Conservation (phyloP, 108 stramenopile genomes). For the Nitzschia putrida region DNA sequence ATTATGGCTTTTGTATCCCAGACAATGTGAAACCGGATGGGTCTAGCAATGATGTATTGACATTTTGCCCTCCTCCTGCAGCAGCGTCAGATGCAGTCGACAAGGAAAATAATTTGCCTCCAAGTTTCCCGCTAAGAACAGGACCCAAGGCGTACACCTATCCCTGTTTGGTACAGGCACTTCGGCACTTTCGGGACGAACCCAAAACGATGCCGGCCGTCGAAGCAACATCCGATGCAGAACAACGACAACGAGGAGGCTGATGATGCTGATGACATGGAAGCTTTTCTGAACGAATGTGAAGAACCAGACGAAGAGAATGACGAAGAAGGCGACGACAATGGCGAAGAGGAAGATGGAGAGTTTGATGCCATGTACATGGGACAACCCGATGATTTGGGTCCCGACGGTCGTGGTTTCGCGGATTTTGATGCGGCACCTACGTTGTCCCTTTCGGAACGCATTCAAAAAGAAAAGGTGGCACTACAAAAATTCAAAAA, state of each 20-base stretch:
- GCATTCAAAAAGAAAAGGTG: not conserved
- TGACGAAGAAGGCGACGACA: slow-evolving; percentile 4
- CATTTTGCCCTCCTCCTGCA: slow-evolving; percentile 29
- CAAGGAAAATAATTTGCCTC: not conserved
- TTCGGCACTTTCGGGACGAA: slow-evolving; percentile 42
- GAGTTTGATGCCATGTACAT: slow-evolving; percentile 13
- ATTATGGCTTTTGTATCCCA: slow-evolving; percentile 77
- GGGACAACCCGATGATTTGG: not conserved
- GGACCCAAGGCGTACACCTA: slow-evolving; percentile 83
- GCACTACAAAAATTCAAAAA: slow-evolving; percentile 23
- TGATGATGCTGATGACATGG: slow-evolving; percentile 33
- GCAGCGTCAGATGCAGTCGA: not conserved
- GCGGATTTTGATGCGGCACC: not conserved
- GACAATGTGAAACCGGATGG: slow-evolving; percentile 84
- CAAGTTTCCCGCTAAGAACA: slow-evolving; percentile 36
- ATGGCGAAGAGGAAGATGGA: slow-evolving; percentile 18
- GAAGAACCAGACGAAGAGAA: slow-evolving; percentile 29
- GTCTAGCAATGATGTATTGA: slow-evolving; percentile 78
- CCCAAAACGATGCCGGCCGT: not conserved
- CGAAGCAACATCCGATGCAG: not conserved
- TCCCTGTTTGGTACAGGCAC: slow-evolving; percentile 54
- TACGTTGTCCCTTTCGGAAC: not conserved
- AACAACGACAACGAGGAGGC: not conserved
- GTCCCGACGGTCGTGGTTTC: not conserved
- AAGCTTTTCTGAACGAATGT: slow-evolving; percentile 39